Percentiles rank a stretch among this genome's conserved stretches.
Conservation (phyloP, 1,139 yeast species). For the Zygosaccharomyces sapae region DNA sequence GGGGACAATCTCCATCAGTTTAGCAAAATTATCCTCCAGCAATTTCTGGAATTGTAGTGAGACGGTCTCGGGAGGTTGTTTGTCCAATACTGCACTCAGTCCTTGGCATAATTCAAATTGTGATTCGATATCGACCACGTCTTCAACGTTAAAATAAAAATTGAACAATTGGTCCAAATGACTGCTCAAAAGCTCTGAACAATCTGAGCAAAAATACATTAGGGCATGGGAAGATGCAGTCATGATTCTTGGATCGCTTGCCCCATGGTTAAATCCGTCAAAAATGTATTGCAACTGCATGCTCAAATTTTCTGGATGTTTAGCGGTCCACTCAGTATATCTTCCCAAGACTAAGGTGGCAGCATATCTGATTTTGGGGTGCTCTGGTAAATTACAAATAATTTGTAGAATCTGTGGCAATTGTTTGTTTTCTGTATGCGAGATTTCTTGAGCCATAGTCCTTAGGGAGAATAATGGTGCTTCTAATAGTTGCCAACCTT, state of each 20-base stretch:
- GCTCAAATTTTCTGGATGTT: slow-evolving; percentile 77
- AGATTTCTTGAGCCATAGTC: slow-evolving; percentile 91
- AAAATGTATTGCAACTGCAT: slow-evolving; percentile 81
- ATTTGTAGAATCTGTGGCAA: slow-evolving; percentile 60
- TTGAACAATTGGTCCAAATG: slow-evolving; percentile 73
- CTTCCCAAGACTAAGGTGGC: slow-evolving; percentile 90
- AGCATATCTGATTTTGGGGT: slow-evolving; percentile 83
- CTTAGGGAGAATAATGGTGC: slow-evolving; percentile 87
- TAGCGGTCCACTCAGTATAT: slow-evolving; percentile 91
- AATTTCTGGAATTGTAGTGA: slow-evolving; percentile 52
- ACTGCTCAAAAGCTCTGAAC: slow-evolving; percentile 61
- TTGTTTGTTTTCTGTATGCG: slow-evolving; percentile 58
- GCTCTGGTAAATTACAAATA: slow-evolving; percentile 75
- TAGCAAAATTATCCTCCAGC: slow-evolving; percentile 60
- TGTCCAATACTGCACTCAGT: slow-evolving; percentile 72
- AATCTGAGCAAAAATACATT: slow-evolving; percentile 92
- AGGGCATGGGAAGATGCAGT: slow-evolving; percentile 91
- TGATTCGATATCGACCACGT: slow-evolving; percentile 59
- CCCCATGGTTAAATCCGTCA: slow-evolving; percentile 51
- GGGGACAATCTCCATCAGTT: slow-evolving; percentile 38
- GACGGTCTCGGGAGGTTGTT: slow-evolving; percentile 46
- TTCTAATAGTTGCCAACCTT: slow-evolving; percentile 78
- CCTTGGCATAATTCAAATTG: slow-evolving; percentile 84
- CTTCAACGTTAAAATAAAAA: slow-evolving; percentile 63
- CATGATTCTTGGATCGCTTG: slow-evolving; percentile 49